Percentiles rank a stretch among this genome's conserved stretches.
Conservation (phyloP, 345 rosid species). For the Linum trigynum region DNA sequence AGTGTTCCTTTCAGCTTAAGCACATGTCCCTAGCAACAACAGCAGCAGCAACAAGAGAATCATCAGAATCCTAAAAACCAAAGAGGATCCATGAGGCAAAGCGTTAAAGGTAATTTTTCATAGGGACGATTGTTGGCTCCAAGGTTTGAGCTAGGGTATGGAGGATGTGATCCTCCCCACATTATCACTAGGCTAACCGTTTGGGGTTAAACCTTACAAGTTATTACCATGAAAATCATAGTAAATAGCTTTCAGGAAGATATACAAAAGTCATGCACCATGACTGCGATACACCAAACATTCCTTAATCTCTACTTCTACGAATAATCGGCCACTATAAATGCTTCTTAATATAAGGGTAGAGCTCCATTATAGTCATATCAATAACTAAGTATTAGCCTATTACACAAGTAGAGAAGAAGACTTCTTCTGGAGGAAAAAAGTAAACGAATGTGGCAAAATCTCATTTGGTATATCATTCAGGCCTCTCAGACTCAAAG, state of each 20-base stretch:
- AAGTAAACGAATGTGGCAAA: neutral
- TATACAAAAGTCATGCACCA: no score
- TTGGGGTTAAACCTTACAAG: no score
- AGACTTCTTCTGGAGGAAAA: neutral
- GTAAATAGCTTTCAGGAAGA: no score
- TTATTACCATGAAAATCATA: no score
- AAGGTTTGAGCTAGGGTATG: no score
- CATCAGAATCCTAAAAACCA: slow-evolving; percentile 17
- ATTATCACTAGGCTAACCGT: no score
- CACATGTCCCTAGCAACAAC: slow-evolving; percentile 59
- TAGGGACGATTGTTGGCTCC: no score
- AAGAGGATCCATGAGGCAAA: neutral
- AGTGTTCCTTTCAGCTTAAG: slow-evolving; percentile 88
- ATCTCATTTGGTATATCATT: neutral
- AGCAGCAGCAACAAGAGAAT: slow-evolving; percentile 1
- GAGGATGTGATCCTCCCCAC: no score
- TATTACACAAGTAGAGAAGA: neutral
- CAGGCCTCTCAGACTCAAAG: no score
- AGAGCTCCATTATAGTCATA: neutral
- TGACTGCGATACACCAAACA: neutral
- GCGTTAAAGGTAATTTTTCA: neutral
- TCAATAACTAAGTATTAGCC: neutral
- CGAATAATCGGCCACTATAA: neutral
- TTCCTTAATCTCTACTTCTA: neutral
- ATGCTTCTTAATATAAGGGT: neutral